Conservation (phyloP, 257 asterid species). For the Nicotiana obtusifolia region DNA sequence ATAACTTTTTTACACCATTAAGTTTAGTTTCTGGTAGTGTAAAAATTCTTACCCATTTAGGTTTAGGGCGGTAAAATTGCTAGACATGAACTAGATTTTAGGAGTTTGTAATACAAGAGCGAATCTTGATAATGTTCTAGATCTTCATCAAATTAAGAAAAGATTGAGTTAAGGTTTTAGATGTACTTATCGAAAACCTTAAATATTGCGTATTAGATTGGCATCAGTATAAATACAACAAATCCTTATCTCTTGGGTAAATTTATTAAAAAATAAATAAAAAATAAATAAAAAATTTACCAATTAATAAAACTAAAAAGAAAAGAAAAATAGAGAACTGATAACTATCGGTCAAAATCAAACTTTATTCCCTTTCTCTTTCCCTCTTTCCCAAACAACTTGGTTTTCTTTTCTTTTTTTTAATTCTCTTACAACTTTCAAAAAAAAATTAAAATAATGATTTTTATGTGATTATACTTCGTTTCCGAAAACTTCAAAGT, state of each 20-base stretch:
- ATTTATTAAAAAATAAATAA: no score
- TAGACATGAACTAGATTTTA: neutral
- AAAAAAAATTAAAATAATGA: no score
- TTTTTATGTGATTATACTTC: neutral
- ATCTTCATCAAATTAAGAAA: neutral
- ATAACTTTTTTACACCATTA: neutral
- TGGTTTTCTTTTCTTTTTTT: no score
- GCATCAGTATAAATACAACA: neutral
- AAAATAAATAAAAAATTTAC: neutral
- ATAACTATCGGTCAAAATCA: neutral
- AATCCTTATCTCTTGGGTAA: neutral
- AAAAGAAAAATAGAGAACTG: neutral
- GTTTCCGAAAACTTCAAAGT: neutral
- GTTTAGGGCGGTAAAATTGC: neutral
- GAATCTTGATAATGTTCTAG: neutral
- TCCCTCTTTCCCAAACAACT: neutral
- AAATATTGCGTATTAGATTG: no score
- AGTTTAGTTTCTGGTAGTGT: neutral
- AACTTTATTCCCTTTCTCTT: neutral
- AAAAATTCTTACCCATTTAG: neutral
- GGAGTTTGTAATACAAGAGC: neutral
- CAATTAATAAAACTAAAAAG: no score
- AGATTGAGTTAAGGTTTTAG: no score
- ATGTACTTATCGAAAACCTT: neutral
- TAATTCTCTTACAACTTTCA: no score